These are phyloP conservation scores for Rhodamnia argentea DNA, from an alignment of 345 rosid species.

Conservation along the genomic window DNA sequence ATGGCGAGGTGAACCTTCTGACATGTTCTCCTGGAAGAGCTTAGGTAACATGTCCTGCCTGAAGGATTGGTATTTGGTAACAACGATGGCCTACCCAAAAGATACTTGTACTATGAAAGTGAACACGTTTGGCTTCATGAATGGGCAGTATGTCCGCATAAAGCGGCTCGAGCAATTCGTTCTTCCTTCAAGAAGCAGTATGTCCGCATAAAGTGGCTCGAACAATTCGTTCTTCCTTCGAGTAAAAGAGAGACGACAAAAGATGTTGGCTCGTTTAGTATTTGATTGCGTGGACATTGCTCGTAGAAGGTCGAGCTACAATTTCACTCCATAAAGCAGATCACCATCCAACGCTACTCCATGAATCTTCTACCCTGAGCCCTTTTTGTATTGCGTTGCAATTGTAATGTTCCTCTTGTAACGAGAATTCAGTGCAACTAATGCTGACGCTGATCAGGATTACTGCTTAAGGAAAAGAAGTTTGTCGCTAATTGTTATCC, in stretches of 20 bases:
- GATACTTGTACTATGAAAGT: neutral
- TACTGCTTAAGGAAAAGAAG: neutral
- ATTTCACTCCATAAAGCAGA: neutral
- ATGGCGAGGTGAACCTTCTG: neutral
- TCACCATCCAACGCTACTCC: neutral
- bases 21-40: neutral
- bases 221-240: neutral
- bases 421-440: neutral
- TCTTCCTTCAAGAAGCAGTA: neutral
- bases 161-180: neutral
- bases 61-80: neutral
- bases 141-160: neutral
- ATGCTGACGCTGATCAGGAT: neutral
- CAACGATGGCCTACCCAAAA: neutral
- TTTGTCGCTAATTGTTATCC: neutral
- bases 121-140: neutral
- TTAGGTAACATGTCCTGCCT: neutral
- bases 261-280: neutral
- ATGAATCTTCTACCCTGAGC: neutral
- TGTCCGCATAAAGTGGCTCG: neutral
- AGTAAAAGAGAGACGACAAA: neutral
- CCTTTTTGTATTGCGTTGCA: neutral
- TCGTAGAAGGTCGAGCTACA: neutral
- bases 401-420: neutral
- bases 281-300: neutral